Base-by-base conservation (phyloP, 306 rosid genomes). In the Trifolium fragiferum region DNA sequence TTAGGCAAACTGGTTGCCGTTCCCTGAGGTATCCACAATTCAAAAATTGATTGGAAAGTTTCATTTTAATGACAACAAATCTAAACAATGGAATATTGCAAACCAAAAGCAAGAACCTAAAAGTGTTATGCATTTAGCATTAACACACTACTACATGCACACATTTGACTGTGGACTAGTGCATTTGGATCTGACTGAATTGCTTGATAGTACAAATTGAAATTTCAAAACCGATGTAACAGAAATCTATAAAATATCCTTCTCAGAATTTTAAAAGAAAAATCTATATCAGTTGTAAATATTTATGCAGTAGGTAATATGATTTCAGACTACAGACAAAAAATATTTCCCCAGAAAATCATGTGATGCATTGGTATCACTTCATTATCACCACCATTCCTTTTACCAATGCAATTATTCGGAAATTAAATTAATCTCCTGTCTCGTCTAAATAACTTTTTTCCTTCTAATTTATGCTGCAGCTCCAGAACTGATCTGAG, bases 1-100 rank as follows among this genome's bases (percentile, higher is more conserved):
- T 72, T 90, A 23, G 62, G 71, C 37, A 14, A 43, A 43, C 82
- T 57, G 21, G 82, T 75, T 79, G 77, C 76, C 63, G 78, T 83
- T 54, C 68, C 92, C 57, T 67, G 79, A 76, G 80, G 59, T 63
- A 66, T 63, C 72, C 82, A 51, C 63, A 68, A 49, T 73, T 77
- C 61, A 77, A 53, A 71, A 55, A 41, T 54, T 19, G 81, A 59
- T 74, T 79, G 83, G 57, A 63, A 60, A 55, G 20, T 30, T 46
- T 65, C 64, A 68, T 76, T 76, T 80, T 44, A 65, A 11, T n/a
- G 15, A 61, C 67, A 15, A 51, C 4, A 57, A 74, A 15, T 30
- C 23, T 9, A 32, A 65, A 65, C 33, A 53, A 3, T 14, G 57
- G 50, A 76, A 44, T 19, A 73, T 66, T 67, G 44, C 38, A 65